Base-by-base conservation (phyloP, 2,329 filamentous ascomycete species). In the Xylariaceae sp. region DNA sequence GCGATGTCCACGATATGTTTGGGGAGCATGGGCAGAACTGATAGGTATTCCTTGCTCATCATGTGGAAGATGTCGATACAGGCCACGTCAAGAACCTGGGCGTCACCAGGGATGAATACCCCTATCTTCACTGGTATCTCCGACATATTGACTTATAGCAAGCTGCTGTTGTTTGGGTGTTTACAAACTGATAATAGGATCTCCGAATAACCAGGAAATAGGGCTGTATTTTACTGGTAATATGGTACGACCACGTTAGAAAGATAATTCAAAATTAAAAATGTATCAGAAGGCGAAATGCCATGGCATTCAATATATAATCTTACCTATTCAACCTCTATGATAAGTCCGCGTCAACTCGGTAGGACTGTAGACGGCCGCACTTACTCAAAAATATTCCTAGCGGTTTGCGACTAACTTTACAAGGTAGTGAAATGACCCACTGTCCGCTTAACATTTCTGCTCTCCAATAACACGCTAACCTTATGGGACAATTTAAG, bases 1-100 rank as follows among this genome's bases (percentile, higher is more conserved):
- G 54, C 54, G 20, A 50, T 26, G 33, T 33, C 50, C 3, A 32
- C 13, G 18, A 57, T 50, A 8, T 57, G 50, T 24, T 37, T 42
- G 7, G 54, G 54, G 1, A 56, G n/a, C 50, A 52, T 53, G 15
- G 53, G 49, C 15, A 56, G 27, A 10, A 45, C n/a, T 7, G 36
- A 41, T 16, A 56, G 15, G 40, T 57, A 57, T 35, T 57, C 54
- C 26, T 41, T 41, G 50, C 54, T 57, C 54, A 57, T 57, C 54
- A 57, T 57, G 23, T 50, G 39, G 4, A 57, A 42, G 6, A 57
- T n/a, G 40, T 57, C 54, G 29, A 57, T 10, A 27, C 54, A 57
- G 18, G 54, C 54, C 21, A 57, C 39, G 11, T 57, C 54, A n/a
- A 57, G 44, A 9, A 57, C 32, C 30, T 57, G 54, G 10, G n/a